phyloP scores from a whole-genome alignment of 768 basidiomycete species.

The Austroboletus eburneus region DNA sequence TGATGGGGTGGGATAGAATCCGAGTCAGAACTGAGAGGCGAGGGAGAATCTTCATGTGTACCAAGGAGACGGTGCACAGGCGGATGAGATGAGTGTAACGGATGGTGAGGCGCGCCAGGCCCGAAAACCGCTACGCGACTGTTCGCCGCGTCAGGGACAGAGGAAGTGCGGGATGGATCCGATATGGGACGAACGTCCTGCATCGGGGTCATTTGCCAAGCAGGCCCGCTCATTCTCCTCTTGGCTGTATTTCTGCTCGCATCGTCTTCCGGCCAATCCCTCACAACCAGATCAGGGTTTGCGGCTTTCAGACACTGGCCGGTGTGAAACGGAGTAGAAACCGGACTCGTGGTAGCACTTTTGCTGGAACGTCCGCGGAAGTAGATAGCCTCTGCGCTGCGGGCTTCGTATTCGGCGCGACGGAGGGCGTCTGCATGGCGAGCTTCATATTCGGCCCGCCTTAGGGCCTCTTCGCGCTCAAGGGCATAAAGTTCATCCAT shows the following conservation, averaged over 20 bases:
- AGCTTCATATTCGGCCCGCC: slow-evolving; percentile 84
- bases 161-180: slow-evolving; percentile 16
- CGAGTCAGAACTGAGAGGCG: slow-evolving; percentile 68
- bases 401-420: slow-evolving; percentile 57
- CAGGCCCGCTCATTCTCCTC: slow-evolving; percentile 53
- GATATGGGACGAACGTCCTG: slow-evolving; percentile 29
- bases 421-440: slow-evolving; percentile 66
- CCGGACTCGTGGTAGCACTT: slow-evolving; percentile 67
- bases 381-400: slow-evolving; percentile 44
- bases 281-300: slow-evolving; percentile 36
- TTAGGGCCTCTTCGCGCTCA: slow-evolving; percentile 78
- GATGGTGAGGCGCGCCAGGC: slow-evolving; percentile 33
- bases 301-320: slow-evolving; percentile 17
- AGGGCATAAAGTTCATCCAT: slow-evolving; percentile 89
- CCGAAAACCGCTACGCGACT: slow-evolving; percentile 17
- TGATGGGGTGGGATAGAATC: slow-evolving; percentile 36
- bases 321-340: slow-evolving; percentile 40
- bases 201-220: slow-evolving; percentile 48
- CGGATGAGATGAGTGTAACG: slow-evolving; percentile 37
- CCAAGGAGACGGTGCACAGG: slow-evolving; percentile 31
- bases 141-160: slow-evolving; percentile 13
- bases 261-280: slow-evolving; percentile 32
- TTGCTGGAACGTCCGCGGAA: slow-evolving; percentile 43
- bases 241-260: slow-evolving; percentile 27
- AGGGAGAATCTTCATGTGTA: slow-evolving; percentile 60